Evolutionary conservation across 2,329 filamentous ascomycete species (phyloP).

Genomic region (Aaosphaeria arxii): DNA sequence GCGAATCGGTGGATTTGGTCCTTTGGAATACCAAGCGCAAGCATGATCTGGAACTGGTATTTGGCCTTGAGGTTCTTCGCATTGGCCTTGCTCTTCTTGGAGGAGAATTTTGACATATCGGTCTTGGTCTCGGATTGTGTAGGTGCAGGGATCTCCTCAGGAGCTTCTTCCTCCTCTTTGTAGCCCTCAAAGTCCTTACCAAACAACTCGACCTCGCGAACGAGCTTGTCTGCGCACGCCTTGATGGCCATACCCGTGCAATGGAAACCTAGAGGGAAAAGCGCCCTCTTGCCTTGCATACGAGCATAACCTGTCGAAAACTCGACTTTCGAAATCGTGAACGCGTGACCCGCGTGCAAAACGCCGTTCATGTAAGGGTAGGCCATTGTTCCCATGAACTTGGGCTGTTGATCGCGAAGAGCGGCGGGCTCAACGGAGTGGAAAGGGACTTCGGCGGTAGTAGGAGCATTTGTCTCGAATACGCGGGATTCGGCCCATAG

Average conservation of each 20-base stretch:
- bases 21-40: conserved; percentile 79
- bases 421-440: conserved; percentile 70
- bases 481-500: conserved; percentile 74
- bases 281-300: conserved; percentile 82
- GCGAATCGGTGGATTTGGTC: conserved; percentile 93
- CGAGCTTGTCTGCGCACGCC: conserved; percentile 92
- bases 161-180: conserved; percentile 44
- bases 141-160: conserved; percentile 52
- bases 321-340: conserved; percentile 90
- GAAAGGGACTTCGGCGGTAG: conserved; percentile 71
- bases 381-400: conserved; percentile 82
- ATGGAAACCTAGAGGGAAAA: conserved; percentile 94
- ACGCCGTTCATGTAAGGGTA: conserved; percentile 50
- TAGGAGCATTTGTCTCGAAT: conserved; percentile 85
- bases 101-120: conserved; percentile 83
- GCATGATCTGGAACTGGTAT: conserved; percentile 95
- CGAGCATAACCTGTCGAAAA: conserved; percentile 83
- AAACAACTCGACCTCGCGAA: conserved; percentile 84
- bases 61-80: conserved; percentile 91
- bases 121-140: conserved; percentile 65
- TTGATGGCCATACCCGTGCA: conserved; percentile 95
- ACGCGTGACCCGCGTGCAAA: conserved; percentile 87
- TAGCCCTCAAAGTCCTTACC: conserved; percentile 73
- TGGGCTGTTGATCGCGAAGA: conserved; percentile 77
- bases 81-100: conserved; percentile 76